phyloP scores from a whole-genome alignment of 1,284 basidiomycete genomes.

The Tilletia caries region DNA sequence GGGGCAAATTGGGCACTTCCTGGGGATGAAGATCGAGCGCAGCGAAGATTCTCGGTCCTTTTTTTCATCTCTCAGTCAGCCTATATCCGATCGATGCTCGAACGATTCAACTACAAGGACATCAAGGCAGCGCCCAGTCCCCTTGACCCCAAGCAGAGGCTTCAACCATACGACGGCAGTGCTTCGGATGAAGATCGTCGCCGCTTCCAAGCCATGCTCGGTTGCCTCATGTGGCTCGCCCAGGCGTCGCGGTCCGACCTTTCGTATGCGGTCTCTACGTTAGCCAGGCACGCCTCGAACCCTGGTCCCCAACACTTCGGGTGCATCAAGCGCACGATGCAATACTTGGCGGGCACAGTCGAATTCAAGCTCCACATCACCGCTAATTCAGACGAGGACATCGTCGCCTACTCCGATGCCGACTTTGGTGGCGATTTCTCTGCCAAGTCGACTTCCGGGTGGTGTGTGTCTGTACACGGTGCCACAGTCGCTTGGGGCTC shows the following conservation, averaged over 20 bases:
- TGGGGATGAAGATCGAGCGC: not conserved
- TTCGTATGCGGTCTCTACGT: not conserved
- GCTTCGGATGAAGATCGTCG: not conserved
- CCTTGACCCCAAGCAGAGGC: not conserved
- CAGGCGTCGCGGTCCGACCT: not conserved
- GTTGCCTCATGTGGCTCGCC: not conserved
- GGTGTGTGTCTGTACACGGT: not conserved
- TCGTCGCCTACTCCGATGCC: not conserved
- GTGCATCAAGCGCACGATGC: not conserved
- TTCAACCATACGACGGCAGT: not conserved
- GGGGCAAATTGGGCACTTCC: not conserved
- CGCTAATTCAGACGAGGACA: not conserved
- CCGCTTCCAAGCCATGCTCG: not conserved
- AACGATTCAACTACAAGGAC: not conserved
- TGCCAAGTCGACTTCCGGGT: not conserved
- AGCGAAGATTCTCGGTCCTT: not conserved
- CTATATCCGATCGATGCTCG: not conserved
- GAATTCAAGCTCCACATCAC: not conserved
- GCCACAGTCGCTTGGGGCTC: not conserved
- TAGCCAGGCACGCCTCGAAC: not conserved
- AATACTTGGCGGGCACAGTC: not conserved
- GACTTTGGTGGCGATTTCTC: not conserved
- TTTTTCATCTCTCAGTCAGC: not conserved
- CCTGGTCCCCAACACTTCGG: not conserved
- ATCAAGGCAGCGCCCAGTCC: not conserved